Evolutionary conservation across 768 basidiomycete genomes (phyloP).

Genomic region (Rhodosporidiobolus sp.): DNA sequence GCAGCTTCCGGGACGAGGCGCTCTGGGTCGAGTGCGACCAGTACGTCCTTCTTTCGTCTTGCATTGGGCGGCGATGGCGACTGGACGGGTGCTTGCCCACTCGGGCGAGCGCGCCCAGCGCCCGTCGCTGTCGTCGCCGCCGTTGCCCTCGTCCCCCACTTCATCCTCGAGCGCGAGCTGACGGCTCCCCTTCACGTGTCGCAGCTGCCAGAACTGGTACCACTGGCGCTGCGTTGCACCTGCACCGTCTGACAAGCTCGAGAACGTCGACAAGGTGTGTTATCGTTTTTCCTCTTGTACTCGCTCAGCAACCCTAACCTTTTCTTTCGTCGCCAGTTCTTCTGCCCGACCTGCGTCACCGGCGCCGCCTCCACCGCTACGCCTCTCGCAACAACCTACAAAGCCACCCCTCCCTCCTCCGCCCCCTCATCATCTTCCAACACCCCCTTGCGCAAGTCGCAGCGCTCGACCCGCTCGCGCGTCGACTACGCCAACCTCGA

Average conservation of each 20-base stretch:
- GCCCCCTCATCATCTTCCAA: conserved; percentile 40
- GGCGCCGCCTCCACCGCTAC: conserved; percentile 41
- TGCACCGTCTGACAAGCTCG: conserved; percentile 51
- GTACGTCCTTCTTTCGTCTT: not conserved
- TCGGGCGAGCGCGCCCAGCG: not conserved
- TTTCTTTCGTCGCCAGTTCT: conserved; percentile 30
- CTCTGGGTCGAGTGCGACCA: conserved; percentile 77
- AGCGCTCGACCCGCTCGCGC: conserved; percentile 64
- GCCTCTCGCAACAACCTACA: conserved; percentile 60
- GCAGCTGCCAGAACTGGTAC: conserved; percentile 18
- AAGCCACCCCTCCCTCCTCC: conserved; percentile 57
- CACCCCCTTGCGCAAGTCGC: conserved; percentile 61
- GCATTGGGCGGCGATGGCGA: not conserved
- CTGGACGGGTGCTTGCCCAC: not conserved
- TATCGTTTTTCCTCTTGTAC: not conserved
- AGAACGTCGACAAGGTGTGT: conserved; percentile 51
- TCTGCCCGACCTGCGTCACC: conserved; percentile 32
- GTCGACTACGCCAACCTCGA: conserved; percentile 77
- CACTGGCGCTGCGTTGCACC: conserved; percentile 30
- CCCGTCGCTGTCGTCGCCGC: not conserved
- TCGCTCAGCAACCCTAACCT: conserved; percentile 54
- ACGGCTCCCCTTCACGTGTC: too few species aligned
- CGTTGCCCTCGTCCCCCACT: not conserved
- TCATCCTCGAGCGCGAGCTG: too few species aligned
- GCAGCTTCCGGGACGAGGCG: conserved; percentile 56